phyloP scores from a whole-genome alignment of 1,284 basidiomycete genomes.

The Schizophyllum commune region DNA sequence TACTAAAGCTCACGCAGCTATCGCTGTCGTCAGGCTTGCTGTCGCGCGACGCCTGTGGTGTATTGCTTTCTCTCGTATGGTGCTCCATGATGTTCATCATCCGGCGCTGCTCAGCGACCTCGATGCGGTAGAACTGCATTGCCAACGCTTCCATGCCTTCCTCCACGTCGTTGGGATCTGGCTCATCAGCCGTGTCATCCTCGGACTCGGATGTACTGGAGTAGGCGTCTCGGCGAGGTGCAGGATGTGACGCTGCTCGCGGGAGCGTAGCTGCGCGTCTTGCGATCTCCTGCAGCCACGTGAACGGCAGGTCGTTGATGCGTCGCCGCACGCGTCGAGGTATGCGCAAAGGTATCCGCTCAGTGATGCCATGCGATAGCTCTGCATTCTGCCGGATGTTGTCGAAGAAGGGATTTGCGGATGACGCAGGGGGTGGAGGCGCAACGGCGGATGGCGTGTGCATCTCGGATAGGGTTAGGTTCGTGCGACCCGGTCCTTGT shows the following conservation, averaged over 20 bases:
- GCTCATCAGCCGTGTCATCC: constrained; percentile 25
- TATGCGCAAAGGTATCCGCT: constrained; percentile 74
- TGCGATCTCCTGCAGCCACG: constrained; percentile 76
- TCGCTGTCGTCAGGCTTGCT: background rate
- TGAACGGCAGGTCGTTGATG: constrained; percentile 70
- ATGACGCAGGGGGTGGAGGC: constrained; percentile 9
- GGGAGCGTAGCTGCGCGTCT: constrained; percentile 28
- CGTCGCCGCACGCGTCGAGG: constrained; percentile 55
- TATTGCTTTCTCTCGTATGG: constrained; percentile 57
- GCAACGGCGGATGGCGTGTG: constrained; percentile 1
- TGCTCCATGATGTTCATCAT: constrained; percentile 90
- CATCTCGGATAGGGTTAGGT: constrained; percentile 8
- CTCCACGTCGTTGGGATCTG: constrained; percentile 37
- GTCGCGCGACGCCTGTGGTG: background rate
- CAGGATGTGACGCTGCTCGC: constrained; percentile 1
- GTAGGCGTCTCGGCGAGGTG: background rate
- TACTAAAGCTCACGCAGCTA: background rate
- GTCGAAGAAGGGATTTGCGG: constrained; percentile 82
- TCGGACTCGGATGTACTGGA: constrained; percentile 5
- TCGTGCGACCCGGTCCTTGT: constrained; percentile 8
- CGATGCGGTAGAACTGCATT: constrained; percentile 86
- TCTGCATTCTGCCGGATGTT: constrained; percentile 94
- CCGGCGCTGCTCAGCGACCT: constrained; percentile 84
- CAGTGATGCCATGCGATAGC: constrained; percentile 76
- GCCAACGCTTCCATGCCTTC: constrained; percentile 77